Percentiles rank a stretch among this genome's conserved stretches.
Evolutionary conservation across 2,329 filamentous ascomycete species (phyloP).

Genomic region (Pseudomassariella vexata): DNA sequence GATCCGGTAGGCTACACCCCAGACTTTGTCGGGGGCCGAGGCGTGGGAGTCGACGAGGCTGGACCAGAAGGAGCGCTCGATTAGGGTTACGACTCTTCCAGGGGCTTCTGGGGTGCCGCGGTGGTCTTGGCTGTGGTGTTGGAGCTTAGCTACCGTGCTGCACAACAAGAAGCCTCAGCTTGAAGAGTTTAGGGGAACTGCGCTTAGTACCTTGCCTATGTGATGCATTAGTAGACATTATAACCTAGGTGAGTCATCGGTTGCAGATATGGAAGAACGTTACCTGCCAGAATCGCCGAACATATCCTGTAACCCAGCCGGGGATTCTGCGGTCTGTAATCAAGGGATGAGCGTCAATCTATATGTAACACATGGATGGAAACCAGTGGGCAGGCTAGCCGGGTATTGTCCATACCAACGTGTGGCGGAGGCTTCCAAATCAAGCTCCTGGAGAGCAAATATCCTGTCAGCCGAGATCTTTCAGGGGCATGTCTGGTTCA

Average conservation of each 20-base stretch:
- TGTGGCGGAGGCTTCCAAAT: conserved; percentile 98
- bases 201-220: conserved; percentile 21
- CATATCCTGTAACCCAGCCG: conserved; percentile 89
- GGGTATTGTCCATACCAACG: conserved; percentile 60
- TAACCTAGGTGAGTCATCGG: no score
- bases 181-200: no score
- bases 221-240: background rate
- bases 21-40: conserved; percentile 61
- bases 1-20: conserved; percentile 92
- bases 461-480: background rate
- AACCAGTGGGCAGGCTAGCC: no score
- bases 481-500: no score
- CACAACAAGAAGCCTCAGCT: no score
- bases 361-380: background rate
- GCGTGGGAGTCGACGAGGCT: conserved; percentile 64
- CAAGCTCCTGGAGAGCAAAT: conserved; percentile 59
- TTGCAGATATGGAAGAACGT: no score
- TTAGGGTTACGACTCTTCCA: conserved; percentile 88
- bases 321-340: conserved; percentile 73
- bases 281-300: conserved; percentile 97
- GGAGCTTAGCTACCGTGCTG: no score
- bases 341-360: conserved; percentile 1
- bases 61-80: conserved; percentile 78
- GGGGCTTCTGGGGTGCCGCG: conserved; percentile 83
- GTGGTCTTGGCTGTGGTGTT: conserved; percentile 81